A percentile compares a stretch with the other conserved stretches of the same genome.
These are phyloP conservation scores for Yarrowia sp. DNA, from an alignment of 805 yeast species.

Conservation along the genomic window DNA sequence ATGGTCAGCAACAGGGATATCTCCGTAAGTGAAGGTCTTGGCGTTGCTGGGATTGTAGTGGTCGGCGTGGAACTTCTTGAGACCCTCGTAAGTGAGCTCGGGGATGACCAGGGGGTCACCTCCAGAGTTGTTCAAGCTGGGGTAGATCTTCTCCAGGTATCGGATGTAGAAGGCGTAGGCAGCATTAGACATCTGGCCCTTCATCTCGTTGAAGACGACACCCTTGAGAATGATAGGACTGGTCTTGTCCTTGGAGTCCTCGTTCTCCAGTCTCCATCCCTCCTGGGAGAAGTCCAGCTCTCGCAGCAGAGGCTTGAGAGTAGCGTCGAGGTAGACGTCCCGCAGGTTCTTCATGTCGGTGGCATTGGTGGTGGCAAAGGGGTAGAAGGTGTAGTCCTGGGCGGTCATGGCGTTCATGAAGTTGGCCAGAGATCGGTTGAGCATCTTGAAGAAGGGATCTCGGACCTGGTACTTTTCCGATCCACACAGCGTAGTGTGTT, in stretches of 20 bases:
- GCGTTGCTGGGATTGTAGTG: slow-evolving; percentile 92
- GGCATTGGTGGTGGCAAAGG: slow-evolving; percentile 89
- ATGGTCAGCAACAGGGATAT: slow-evolving; percentile 61
- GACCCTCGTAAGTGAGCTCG: slow-evolving; percentile 66
- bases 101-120: slow-evolving; percentile 89
- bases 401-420: slow-evolving; percentile 99
- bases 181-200: slow-evolving; percentile 90
- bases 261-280: slow-evolving; percentile 94
- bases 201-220: slow-evolving; percentile 97
- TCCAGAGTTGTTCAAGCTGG: slow-evolving; percentile 84
- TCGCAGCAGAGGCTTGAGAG: slow-evolving; percentile 73
- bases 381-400: slow-evolving; percentile 91
- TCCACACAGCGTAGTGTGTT: slow-evolving; percentile 95
- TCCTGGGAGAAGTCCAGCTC: slow-evolving; percentile 87
- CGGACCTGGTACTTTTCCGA: slow-evolving; percentile 87
- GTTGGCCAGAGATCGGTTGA: slow-evolving; percentile 87
- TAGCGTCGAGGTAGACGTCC: slow-evolving; percentile 85
- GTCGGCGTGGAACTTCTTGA: slow-evolving; percentile 68
- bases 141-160: slow-evolving; percentile 79
- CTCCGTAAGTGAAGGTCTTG: slow-evolving; percentile 83
- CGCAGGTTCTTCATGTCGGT: slow-evolving; percentile 79
- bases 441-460: slow-evolving; percentile 97
- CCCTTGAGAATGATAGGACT: slow-evolving; percentile 81
- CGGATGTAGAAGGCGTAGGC: slow-evolving; percentile 81
- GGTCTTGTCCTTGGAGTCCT: slow-evolving; percentile 51